Percentiles rank a stretch among this genome's conserved stretches.
These are phyloP conservation scores for Hypoxylon lienhwacheense DNA, from an alignment of 495 filamentous ascomycete genomes.

Conservation along the genomic window DNA sequence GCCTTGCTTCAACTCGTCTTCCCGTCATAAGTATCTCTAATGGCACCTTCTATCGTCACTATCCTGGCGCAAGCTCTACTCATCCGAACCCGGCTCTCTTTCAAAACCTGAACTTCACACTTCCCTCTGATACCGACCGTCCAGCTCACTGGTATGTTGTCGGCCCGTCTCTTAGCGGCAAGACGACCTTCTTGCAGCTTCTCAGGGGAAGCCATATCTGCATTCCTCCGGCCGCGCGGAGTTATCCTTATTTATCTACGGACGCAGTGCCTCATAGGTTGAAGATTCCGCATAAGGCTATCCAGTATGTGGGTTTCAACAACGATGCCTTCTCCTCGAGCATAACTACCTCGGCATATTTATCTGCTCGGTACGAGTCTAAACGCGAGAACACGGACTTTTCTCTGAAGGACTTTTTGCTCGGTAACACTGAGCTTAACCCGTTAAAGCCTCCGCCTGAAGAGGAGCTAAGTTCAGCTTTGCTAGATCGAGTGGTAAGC, in stretches of 20 bases:
- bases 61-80: conserved; percentile 58
- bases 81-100: conserved; percentile 67
- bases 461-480: conserved; percentile 48
- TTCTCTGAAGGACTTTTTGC: conserved; percentile 75
- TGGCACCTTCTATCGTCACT: conserved; percentile 79
- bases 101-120: conserved; percentile 62
- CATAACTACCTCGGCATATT: conserved; percentile 67
- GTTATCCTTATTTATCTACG: conserved; percentile 72
- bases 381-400: conserved; percentile 84
- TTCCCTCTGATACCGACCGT: conserved; percentile 54
- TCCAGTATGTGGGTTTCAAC: conserved; percentile 83
- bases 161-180: conserved; percentile 68
- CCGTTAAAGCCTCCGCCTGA: conserved; percentile 51
- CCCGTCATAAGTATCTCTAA: conserved; percentile 73
- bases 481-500: conserved; percentile 61
- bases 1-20: conserved; percentile 35
- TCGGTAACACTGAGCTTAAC: conserved; percentile 77
- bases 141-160: conserved; percentile 73
- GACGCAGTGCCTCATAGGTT: conserved; percentile 59
- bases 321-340: conserved; percentile 53
- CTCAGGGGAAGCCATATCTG: conserved; percentile 73
- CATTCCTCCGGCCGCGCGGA: conserved; percentile 69
- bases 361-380: conserved; percentile 93
- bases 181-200: conserved; percentile 75
- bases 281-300: conserved; percentile 62